Evolutionary conservation across 345 rosid species (phyloP), one percentile per base, ranked within the genome.

Genomic region (Salix suchowensis): DNA sequence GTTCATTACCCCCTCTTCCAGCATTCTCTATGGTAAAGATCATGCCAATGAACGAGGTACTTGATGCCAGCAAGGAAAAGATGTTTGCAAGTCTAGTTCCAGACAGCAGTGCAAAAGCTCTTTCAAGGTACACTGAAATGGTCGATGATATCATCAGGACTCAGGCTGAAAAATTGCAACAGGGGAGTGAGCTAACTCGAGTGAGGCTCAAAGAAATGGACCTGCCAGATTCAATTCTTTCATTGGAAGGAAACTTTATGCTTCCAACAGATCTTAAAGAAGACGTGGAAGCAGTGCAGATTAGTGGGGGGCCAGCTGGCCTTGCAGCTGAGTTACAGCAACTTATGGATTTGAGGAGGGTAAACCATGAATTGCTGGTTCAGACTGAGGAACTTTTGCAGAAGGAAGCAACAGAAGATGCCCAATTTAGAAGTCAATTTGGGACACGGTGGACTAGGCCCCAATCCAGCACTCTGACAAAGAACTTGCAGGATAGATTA

Each of bases 401-500:
- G 85, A 96, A 96, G 83, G 99, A 96, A 85, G 96, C 98, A 68
- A 70, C 91, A 74, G 99, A 96, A 78, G 99, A 96, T 77, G 79
- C 92, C 65, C 99, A 96, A 70, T 93, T 93, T 76, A 90, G 99
- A 85, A 88, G 92, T 78, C 99, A 96, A 82, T 96, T 93, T 86
- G 99, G 99, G 81, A 89, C 94, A n/a, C 89, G 96, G 68, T 96
- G 99, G 98, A 96, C 99, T 55, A 87, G 99, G 81, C 99, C 99
- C 75, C 98, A 96, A 54, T 96, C 99, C 73, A 89, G 89, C 88
- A 96, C 99, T 60, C 85, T 96, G 83, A 93, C 99, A 37, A 96
- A 93, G 89, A 92, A 92, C 80, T 83, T 96, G 89, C 98, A 86
- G 88, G 99, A 96, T 80, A 88, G 99, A 83, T 86, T 96, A 71